Evolutionary conservation across 2,329 filamentous ascomycete genomes (phyloP).

Genomic region (Paecilomyces sp.): DNA sequence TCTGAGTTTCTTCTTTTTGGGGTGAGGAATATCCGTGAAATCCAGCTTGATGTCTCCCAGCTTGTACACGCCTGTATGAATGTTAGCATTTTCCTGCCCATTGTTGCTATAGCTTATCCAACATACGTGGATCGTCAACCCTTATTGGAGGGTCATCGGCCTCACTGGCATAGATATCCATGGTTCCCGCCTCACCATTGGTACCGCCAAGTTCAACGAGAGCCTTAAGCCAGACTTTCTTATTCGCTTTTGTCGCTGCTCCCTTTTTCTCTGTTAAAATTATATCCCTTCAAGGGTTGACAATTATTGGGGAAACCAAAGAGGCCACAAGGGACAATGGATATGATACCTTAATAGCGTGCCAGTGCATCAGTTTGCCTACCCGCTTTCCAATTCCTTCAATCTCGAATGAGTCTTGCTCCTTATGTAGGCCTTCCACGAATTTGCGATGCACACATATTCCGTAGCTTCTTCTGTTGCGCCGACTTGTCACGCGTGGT

Average conservation of each 20-base stretch:
- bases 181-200: background rate
- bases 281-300: background rate
- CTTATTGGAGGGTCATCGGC: background rate
- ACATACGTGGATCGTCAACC: background rate
- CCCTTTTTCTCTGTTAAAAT: background rate
- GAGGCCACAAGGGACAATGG: background rate
- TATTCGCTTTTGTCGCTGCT: background rate
- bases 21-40: background rate
- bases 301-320: too few species aligned
- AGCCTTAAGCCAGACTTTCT: background rate
- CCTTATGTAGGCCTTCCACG: background rate
- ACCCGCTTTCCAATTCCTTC: conserved; percentile 1
- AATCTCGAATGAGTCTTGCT: background rate
- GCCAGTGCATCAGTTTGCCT: conserved; percentile 3
- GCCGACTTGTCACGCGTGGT: background rate
- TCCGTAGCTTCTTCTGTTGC: conserved; percentile 2
- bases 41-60: background rate
- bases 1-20: background rate
- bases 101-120: background rate
- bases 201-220: background rate
- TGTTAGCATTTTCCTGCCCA: background rate
- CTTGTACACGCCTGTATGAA: background rate
- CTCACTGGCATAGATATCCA: background rate
- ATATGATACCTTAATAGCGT: conserved; percentile 4
- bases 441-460: background rate